Base-by-base conservation (phyloP, 768 basidiomycete species). In the Neoboletus brunneissimus region DNA sequence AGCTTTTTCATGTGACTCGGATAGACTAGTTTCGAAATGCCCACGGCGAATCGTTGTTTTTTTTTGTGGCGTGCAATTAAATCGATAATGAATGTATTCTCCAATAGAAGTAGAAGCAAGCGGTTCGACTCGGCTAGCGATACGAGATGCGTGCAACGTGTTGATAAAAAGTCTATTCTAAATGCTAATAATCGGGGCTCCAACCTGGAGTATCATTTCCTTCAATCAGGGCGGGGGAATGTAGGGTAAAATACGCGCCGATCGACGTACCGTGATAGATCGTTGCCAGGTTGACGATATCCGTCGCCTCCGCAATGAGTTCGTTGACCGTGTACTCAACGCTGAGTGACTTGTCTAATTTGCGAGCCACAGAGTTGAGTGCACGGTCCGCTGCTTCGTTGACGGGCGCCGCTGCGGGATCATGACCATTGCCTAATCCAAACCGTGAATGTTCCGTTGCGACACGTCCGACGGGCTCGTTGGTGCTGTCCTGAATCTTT, bases 261-360 rank as follows among this genome's bases (percentile, higher is more conserved):
- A 48, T n/a, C 46, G 4, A 72, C 83, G 57, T 65, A 89, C 92
- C 92, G 38, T 66, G 63, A 67, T 81, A 98, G 61, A 98, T 92
- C n/a, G 77, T 80, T 3, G 85, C 86, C 20, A 98, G 74, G 68
- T 92, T 92, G 46, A 74, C 76, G 2, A 76, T 68, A 65, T 96
- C 91, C 23, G 86, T 91, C 37, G 96, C 96, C 67, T 91, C 86
- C 20, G 90, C 86, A 56, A 98, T 87, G 40, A 98, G 82, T 69
- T 92, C 88, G 74, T 96, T 97, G 57, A 99, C 92, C 6, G 88
- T 91, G 63, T 91, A 94, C 69, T 96, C 91, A 25, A 96, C 90
- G 65, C 92, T 95, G 58, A 98, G 77, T 4, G 84, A 79, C 66
- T 86, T 87, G 67, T 91, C 85, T 41, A 99, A 78, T 72, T 98